phyloP scores from a whole-genome alignment of 108 stramenopile genomes.

The Asterionellopsis glacialis region DNA sequence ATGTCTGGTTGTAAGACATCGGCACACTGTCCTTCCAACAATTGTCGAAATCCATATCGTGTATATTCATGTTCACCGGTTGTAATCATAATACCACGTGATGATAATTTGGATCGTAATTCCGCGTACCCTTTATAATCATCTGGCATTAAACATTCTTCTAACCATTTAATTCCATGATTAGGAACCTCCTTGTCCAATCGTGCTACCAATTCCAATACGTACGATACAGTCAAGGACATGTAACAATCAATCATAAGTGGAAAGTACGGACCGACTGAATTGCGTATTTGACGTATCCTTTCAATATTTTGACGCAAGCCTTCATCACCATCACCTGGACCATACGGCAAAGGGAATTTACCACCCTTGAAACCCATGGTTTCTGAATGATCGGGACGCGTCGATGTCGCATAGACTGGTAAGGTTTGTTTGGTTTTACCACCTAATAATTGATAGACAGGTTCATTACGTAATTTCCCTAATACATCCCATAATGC shows the following conservation, averaged over 20 bases:
- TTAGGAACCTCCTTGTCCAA: constrained; percentile 21
- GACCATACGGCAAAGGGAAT: constrained; percentile 61
- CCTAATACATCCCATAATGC: constrained; percentile 70
- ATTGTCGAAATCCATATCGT: constrained; percentile 50
- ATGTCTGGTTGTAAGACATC: constrained; percentile 69
- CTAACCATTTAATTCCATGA: constrained; percentile 64
- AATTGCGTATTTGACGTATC: constrained; percentile 48
- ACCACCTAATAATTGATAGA: constrained; percentile 60
- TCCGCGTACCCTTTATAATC: constrained; percentile 56
- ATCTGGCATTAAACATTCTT: constrained; percentile 58
- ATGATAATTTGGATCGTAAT: constrained; percentile 34
- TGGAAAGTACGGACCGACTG: constrained; percentile 58
- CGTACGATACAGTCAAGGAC: constrained; percentile 54
- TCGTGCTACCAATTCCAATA: constrained; percentile 51
- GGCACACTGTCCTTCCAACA: constrained; percentile 50
- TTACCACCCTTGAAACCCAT: constrained; percentile 66
- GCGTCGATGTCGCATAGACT: constrained; percentile 61
- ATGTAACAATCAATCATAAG: constrained; percentile 69
- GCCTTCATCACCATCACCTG: constrained; percentile 49
- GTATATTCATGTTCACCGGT: constrained; percentile 75
- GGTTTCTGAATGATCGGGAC: constrained; percentile 52
- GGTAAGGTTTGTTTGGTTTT: constrained; percentile 63
- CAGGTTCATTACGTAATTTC: constrained; percentile 46
- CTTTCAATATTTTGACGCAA: constrained; percentile 55
- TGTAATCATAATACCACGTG: constrained; percentile 15